Base-by-base conservation (phyloP, 2,329 filamentous ascomycete species). In the Arthrobotrys entomopaga region DNA sequence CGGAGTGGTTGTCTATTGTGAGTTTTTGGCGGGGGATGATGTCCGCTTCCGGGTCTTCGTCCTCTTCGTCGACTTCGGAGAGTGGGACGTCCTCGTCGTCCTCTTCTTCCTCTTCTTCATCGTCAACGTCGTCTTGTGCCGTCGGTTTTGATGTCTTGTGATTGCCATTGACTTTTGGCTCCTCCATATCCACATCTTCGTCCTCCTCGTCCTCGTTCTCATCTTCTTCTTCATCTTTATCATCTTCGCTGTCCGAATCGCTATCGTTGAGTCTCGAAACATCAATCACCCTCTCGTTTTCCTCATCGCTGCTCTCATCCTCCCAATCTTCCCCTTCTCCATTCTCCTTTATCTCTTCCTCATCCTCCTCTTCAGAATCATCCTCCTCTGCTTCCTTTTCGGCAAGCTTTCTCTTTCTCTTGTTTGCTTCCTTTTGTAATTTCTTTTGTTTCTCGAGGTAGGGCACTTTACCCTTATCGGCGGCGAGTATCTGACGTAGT, bases 1-100 rank as follows among this genome's bases (percentile, higher is more conserved):
- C 95, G 77, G 91, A 85, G 63, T 91, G 93, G 84, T 99, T 99
- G 87, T 99, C 97, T 84, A 98, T 98, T 61, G 93, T 97, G 77
- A 97, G 89, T 79, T 93, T 91, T 81, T 95, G 92, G 83, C 96
- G 91, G 15, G 93, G 92, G 75, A 96, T 88, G 46, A 97, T 87
- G 80, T 97, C 93, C 76, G 91, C 91, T 19, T 91, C 92, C 63
- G 91, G 86, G 48, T 90, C 81, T 48, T 79, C 71, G 50, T 77
- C 84, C 26, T 89, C 83, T 60, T 91, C 91, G 79, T 91, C 90
- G 59, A 95, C 89, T 79, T 97, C 93, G 34, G 92, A 96, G 77
- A 97, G 87, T 2, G 93, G 90, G 50, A 97, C 93, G 77, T 96
- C 93, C 77, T 95, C 92, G 50, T 94, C 91, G 3, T 93, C 90